Evolutionary conservation across 257 asterid species (phyloP).

Genomic region (Nemophila menziesii): DNA sequence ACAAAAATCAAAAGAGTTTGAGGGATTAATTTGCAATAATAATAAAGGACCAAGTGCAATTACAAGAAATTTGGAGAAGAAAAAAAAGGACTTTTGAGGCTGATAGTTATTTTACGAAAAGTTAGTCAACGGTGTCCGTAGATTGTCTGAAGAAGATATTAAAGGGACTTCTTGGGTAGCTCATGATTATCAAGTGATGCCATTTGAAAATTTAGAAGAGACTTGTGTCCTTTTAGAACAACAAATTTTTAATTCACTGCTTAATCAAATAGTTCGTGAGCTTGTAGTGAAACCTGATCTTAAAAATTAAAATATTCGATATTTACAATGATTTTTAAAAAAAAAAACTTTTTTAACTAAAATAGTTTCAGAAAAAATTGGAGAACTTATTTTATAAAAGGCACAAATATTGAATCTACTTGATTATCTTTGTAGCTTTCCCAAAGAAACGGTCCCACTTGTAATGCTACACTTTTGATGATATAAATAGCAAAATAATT

Average conservation of each 20-base stretch:
- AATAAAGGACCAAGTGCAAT: neutral
- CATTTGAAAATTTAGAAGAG: constrained; percentile 29
- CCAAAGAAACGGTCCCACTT: too few species aligned
- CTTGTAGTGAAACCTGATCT: constrained; percentile 14
- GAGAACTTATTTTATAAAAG: too few species aligned
- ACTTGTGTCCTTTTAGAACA: constrained; percentile 26
- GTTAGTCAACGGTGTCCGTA: constrained; percentile 23
- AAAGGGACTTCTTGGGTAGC: constrained; percentile 20
- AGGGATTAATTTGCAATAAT: neutral
- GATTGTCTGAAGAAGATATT: constrained; percentile 23
- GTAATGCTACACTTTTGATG: too few species aligned
- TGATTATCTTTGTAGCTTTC: too few species aligned
- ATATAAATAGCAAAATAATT: too few species aligned
- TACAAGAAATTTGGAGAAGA: neutral
- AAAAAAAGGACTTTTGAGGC: constrained; percentile 7
- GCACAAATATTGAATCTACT: too few species aligned
- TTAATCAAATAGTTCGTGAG: constrained; percentile 33
- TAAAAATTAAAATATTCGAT: neutral
- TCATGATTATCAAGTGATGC: constrained; percentile 11
- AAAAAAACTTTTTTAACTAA: too few species aligned
- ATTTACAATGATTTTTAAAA: too few species aligned
- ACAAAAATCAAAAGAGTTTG: neutral
- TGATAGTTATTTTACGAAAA: constrained; percentile 15
- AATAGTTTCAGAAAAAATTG: too few species aligned
- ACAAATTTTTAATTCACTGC: constrained; percentile 26